Evolutionary conservation across 345 rosid genomes (phyloP).

Genomic region (Salix suchowensis): DNA sequence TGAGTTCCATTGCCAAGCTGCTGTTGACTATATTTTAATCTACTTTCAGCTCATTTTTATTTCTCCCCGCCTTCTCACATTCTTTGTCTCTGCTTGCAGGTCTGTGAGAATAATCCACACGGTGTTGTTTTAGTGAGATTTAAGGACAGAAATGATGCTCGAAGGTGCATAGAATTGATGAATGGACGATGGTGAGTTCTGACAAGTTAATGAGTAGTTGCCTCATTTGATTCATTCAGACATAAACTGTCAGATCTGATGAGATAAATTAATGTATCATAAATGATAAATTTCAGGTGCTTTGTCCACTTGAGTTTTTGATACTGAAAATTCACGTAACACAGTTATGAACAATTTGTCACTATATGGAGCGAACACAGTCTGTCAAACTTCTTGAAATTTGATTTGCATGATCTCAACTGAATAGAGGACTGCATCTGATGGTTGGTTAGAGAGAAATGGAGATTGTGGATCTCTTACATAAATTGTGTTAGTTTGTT

Average conservation of each 20-base stretch:
- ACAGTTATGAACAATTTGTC: neutral
- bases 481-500: too few relatives aligned
- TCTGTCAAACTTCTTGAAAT: neutral
- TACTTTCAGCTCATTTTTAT: neutral
- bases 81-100: conserved; percentile 36
- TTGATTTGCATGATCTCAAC: neutral
- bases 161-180: conserved; percentile 86
- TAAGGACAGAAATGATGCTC: conserved; percentile 84
- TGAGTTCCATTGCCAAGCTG: neutral
- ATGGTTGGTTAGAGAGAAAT: neutral
- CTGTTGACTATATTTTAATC: neutral
- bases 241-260: neutral
- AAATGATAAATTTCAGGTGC: neutral
- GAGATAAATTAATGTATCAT: neutral
- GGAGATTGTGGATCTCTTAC: neutral
- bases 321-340: neutral
- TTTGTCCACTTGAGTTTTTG: neutral
- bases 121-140: conserved; percentile 85
- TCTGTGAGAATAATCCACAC: conserved; percentile 81
- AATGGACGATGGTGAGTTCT: conserved; percentile 78
- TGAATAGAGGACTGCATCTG: neutral
- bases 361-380: neutral
- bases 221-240: neutral
- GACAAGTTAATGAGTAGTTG: neutral
- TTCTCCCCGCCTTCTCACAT: neutral